Percentiles rank a stretch among this genome's conserved stretches.
Evolutionary conservation across 768 basidiomycete species (phyloP).

Genomic region (Lactarius trivialis): DNA sequence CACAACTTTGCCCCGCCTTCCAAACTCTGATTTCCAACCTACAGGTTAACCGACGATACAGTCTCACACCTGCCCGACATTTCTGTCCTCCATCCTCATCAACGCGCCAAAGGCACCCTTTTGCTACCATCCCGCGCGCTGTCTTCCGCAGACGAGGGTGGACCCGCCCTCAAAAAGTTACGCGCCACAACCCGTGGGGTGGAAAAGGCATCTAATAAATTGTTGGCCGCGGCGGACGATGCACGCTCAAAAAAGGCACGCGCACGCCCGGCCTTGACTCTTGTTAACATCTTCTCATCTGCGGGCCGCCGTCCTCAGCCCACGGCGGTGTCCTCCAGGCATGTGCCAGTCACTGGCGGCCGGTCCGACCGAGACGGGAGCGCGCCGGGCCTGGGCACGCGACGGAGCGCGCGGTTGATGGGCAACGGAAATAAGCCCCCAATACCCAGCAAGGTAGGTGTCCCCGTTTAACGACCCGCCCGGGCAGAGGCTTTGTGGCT

Average conservation of each 20-base stretch:
- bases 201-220: slow-evolving; percentile 56
- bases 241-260: slow-evolving; percentile 86
- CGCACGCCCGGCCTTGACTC: slow-evolving; percentile 81
- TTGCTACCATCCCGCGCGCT: slow-evolving; percentile 50
- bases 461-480: background rate
- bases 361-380: slow-evolving; percentile 45
- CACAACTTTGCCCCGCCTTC: background rate
- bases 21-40: slow-evolving; percentile 5
- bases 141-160: slow-evolving; percentile 77
- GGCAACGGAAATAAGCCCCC: slow-evolving; percentile 48
- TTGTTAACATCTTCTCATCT: slow-evolving; percentile 86
- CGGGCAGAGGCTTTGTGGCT: slow-evolving; percentile 3
- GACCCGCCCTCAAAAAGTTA: slow-evolving; percentile 69
- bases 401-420: slow-evolving; percentile 70
- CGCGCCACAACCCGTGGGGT: slow-evolving; percentile 50
- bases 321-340: slow-evolving; percentile 54
- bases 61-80: slow-evolving; percentile 48
- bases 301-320: slow-evolving; percentile 64
- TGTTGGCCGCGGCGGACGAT: slow-evolving; percentile 42
- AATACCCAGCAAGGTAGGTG: slow-evolving; percentile 48
- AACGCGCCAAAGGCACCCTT: slow-evolving; percentile 33
- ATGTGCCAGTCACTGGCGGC: slow-evolving; percentile 33
- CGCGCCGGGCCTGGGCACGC: slow-evolving; percentile 42
- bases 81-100: slow-evolving; percentile 47
- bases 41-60: slow-evolving; percentile 39